These are phyloP conservation scores for Boletus subparvulus DNA, from an alignment of 768 basidiomycete species.

Conservation along the genomic window DNA sequence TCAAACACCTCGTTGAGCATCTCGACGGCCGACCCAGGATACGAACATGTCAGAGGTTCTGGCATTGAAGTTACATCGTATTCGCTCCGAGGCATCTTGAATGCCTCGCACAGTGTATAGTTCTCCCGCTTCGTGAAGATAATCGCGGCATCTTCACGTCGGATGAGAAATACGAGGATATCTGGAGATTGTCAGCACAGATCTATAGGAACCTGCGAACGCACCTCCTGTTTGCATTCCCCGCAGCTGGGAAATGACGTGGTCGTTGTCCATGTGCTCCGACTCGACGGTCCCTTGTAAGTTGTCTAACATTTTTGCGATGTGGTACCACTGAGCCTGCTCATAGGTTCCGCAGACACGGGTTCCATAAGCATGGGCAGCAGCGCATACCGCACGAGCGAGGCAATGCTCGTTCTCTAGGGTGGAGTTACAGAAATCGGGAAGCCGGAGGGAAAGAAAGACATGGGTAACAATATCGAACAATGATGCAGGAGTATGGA, in stretches of 20 bases:
- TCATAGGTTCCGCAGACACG: neutral
- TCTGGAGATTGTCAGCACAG: slow-evolving; percentile 23
- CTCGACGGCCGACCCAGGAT: slow-evolving; percentile 40
- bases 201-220: neutral
- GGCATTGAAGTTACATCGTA: neutral
- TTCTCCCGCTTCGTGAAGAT: slow-evolving; percentile 30
- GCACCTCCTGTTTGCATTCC: neutral
- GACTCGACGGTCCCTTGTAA: neutral
- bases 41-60: slow-evolving; percentile 21
- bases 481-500: too few species aligned
- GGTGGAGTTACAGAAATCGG: neutral
- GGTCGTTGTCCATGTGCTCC: neutral
- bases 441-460: slow-evolving; percentile 1
- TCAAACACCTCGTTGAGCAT: slow-evolving; percentile 21
- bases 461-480: slow-evolving; percentile 8
- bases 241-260: neutral
- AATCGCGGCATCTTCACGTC: slow-evolving; percentile 11
- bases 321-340: neutral
- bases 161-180: slow-evolving; percentile 36
- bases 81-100: slow-evolving; percentile 38
- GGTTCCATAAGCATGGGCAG: neutral
- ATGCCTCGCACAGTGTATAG: slow-evolving; percentile 38
- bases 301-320: slow-evolving; percentile 7
- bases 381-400: neutral
- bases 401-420: neutral